These are phyloP conservation scores for Mycena vitilis DNA, from an alignment of 768 basidiomycete genomes.

Conservation along the genomic window DNA sequence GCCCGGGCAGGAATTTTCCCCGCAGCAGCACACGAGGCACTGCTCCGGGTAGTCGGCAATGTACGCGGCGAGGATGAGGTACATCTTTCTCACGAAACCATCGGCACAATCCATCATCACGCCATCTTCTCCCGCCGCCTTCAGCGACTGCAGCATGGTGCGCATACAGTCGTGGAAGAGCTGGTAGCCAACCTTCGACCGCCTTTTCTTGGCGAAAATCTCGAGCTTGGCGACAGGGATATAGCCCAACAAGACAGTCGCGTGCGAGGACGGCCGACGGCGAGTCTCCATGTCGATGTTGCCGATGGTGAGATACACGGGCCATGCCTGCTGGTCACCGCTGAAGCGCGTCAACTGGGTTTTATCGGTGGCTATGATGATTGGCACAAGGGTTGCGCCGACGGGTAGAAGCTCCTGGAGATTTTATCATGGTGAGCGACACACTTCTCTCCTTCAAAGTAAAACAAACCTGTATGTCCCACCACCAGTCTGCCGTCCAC, in stretches of 20 bases:
- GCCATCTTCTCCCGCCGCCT: constrained; percentile 12
- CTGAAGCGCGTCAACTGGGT: constrained; percentile 46
- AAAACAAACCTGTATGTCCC: constrained; percentile 43
- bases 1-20: constrained; percentile 32
- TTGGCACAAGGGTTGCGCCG: constrained; percentile 39
- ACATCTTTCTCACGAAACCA: constrained; percentile 26
- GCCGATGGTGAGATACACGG: constrained; percentile 43
- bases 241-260: constrained; percentile 47
- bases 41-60: constrained; percentile 30
- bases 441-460: neutral
- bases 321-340: constrained; percentile 41
- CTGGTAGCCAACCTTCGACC: constrained; percentile 38
- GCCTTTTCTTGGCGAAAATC: constrained; percentile 32
- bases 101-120: constrained; percentile 35
- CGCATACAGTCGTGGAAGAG: constrained; percentile 50
- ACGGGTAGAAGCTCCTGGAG: constrained; percentile 11
- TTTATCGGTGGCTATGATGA: constrained; percentile 51
- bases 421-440: neutral
- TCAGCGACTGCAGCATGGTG: constrained; percentile 41
- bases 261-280: constrained; percentile 39
- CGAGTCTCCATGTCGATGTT: constrained; percentile 44
- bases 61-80: constrained; percentile 33
- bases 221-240: constrained; percentile 48
- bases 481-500: constrained; percentile 49
- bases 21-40: constrained; percentile 18